These are phyloP conservation scores for Lachnellula subtilissima DNA, from an alignment of 2,329 filamentous ascomycete genomes.

Conservation along the genomic window DNA sequence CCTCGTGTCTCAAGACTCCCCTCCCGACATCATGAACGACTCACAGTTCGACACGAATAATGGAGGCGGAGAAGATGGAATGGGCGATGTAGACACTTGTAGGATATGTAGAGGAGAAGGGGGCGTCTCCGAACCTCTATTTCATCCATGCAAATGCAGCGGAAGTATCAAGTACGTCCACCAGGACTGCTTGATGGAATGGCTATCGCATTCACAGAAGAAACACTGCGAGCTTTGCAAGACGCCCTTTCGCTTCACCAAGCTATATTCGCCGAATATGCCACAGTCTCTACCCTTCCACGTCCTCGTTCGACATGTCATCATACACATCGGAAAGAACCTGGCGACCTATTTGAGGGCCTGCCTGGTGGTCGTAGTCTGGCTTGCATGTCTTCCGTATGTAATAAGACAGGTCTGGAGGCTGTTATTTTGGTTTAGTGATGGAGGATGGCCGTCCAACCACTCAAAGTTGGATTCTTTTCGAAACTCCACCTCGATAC, in stretches of 20 bases:
- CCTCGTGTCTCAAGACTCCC: slow-evolving; percentile 9
- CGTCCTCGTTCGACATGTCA: slow-evolving; percentile 75
- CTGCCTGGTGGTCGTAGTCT: slow-evolving; percentile 74
- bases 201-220: slow-evolving; percentile 97
- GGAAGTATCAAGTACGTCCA: slow-evolving; percentile 98
- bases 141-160: slow-evolving; percentile 98
- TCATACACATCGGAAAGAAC: slow-evolving; percentile 66
- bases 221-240: slow-evolving; percentile 99
- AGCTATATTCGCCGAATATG: slow-evolving; percentile 94
- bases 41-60: slow-evolving; percentile 42
- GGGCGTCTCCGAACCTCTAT: slow-evolving; percentile 76
- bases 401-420: slow-evolving; percentile 90
- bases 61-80: slow-evolving; percentile 27
- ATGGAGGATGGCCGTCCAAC: slow-evolving; percentile 30
- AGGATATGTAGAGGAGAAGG: slow-evolving; percentile 93
- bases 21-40: slow-evolving; percentile 54
- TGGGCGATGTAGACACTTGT: slow-evolving; percentile 65
- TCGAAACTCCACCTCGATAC: slow-evolving; percentile 14
- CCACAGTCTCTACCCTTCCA: slow-evolving; percentile 73
- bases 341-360: slow-evolving; percentile 74
- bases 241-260: slow-evolving; percentile 95
- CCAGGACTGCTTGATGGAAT: slow-evolving; percentile 97
- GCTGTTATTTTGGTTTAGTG: slow-evolving; percentile 73
- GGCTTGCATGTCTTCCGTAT: slow-evolving; percentile 85
- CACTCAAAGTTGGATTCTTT: slow-evolving; percentile 9